Base-by-base conservation (phyloP, 1,139 yeast genomes). In the Meyerozyma carpophila region DNA sequence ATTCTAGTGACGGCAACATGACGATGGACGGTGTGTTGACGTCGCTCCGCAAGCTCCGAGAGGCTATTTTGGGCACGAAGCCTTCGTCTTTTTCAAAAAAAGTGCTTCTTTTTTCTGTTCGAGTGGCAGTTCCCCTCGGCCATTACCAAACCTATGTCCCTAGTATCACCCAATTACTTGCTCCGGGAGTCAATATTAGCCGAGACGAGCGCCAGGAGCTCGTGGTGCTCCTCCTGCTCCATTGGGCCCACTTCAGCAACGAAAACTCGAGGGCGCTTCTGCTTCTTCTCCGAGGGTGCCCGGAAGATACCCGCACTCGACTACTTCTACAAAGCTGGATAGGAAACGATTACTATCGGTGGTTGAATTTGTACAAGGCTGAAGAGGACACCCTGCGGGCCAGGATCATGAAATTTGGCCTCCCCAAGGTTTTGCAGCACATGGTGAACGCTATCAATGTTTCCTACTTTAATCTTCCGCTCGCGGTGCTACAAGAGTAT, bases 121-220 rank as follows among this genome's bases (percentile, higher is more conserved):
- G 81, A 40, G 62, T 77, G 4, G 62, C 81, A 0, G 60, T 77
- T 0, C 61, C 69, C 4, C 57, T 73, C 5, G 80, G 80, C 3
- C 78, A 77, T 49, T 75, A 77, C 50, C 81, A 79, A 47, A 75
- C 85, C 0, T 81, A 79, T 50, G 49, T 81, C 1, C 84, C 86
- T 1, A 67, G 81, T 41, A 73, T 79, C 7, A 58, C 58, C 14
- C 32, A 18, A 0, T 42, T 63, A 1, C 53, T 77, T 18, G 26
- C 16, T 10, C 37, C 37, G 8, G 37, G 37, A 7, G 25, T 34
- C 14, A 14, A 34, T 3, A 16, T 34, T 16, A 3, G 21, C 18
- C 47, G 52, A 1, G 41, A 46, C 0, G 82, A 79, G 44, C 42
- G 56, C 1, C 55, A 61, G 21, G 83, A 78, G 44, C 53, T 78